Evolutionary conservation across 208 protist species (phyloP), one percentile per base, ranked within the genome.

Genomic region (Crithidia fasciculata): DNA sequence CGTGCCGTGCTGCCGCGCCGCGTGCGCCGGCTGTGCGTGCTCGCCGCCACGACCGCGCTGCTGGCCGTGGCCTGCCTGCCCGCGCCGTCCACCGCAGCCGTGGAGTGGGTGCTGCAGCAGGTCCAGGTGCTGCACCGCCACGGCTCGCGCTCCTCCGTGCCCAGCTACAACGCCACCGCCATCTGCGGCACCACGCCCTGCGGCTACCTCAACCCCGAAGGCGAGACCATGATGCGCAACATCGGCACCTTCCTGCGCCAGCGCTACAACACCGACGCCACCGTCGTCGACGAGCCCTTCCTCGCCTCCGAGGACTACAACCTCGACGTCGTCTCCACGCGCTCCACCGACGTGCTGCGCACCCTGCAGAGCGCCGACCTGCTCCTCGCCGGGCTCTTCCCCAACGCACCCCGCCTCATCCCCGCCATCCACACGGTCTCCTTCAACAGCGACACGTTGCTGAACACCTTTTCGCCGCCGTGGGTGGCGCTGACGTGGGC

Each of bases 121-220:
- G 56, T 85, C 52, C 80, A 86, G 60, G 53, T 87, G 39, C 57
- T 85, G 43, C 85, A 90, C 72, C 85, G 82, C 54, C 82, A 90
- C 63, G 81, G 82, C 47, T 76, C 79, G 12, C 85, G 82, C 54
- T 52, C 69, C 19, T 10, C 78, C 43, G 13, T 71, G 2, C 28
- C 58, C 2, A 37, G n/a, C 39, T 58, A 68, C 59, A 85, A 90
- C 62, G 10, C 28, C 13, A 71, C 69, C 28, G 39, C 45, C 19
- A 74, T 86, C 60, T 88, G 85, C 67, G 66, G 54, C 58, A 45
- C 58, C 28, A 55, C 64, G 18, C 81, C 84, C 15, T 90, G 83
- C 70, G 83, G 83, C 18, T 36, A 84, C 19, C 74, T 90, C 40
- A 90, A 69, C 37, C n/a, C 40, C 6, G 58, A 70, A 36, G 85